These are phyloP conservation scores for Fusarium oligoseptatum DNA, from an alignment of 2,329 filamentous ascomycete genomes.

Conservation along the genomic window DNA sequence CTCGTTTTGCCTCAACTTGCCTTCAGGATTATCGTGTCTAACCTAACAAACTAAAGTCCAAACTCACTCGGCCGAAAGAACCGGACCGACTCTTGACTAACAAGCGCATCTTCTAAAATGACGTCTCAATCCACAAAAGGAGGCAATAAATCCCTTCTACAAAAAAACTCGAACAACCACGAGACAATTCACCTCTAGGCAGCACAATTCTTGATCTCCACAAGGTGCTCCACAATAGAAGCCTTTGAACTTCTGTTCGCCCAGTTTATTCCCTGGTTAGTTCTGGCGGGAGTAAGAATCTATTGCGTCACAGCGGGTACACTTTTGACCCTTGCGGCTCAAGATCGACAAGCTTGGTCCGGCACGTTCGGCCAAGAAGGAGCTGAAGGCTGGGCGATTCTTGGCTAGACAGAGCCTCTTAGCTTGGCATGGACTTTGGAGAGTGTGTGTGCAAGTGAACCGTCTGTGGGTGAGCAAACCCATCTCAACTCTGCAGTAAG, in stretches of 20 bases:
- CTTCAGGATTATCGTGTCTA: neutral
- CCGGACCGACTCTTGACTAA: neutral
- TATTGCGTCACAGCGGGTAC: constrained; percentile 6
- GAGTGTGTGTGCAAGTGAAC: neutral
- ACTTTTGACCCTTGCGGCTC: neutral
- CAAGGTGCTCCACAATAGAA: neutral
- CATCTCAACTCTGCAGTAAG: neutral
- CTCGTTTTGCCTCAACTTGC: neutral
- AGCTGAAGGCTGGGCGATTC: neutral
- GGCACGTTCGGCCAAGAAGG: neutral
- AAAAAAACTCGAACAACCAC: neutral
- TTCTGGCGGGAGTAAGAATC: neutral
- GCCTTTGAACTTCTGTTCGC: neutral
- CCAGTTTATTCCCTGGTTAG: constrained; percentile 11
- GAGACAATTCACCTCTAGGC: neutral
- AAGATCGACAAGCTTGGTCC: neutral
- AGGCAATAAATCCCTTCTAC: too few relatives aligned
- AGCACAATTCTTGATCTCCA: constrained; percentile 12
- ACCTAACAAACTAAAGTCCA: neutral
- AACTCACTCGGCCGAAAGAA: neutral
- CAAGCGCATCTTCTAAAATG: neutral
- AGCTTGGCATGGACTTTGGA: neutral
- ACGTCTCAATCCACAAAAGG: constrained; percentile 3
- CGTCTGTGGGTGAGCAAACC: neutral
- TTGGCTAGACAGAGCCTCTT: neutral